A percentile compares a stretch with the other conserved stretches of the same genome.
These are phyloP conservation scores for Jacaranda copaia DNA, from an alignment of 257 asterid species.

Conservation along the genomic window DNA sequence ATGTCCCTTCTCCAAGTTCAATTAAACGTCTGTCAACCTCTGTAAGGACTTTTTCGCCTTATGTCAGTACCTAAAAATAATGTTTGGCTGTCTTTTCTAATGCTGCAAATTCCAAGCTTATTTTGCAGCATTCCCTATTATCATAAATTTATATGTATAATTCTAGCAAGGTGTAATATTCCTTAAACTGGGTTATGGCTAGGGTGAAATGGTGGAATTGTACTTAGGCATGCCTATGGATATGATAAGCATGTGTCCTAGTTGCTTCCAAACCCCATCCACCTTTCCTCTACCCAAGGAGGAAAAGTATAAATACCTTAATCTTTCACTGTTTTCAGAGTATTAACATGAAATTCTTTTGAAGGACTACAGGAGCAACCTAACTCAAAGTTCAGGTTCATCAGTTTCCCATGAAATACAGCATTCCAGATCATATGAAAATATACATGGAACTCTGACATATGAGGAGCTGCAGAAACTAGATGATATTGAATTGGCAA, in stretches of 20 bases:
- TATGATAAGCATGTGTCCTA: constrained; percentile 15
- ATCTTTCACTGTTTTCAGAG: constrained; percentile 27
- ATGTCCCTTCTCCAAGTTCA: constrained; percentile 48
- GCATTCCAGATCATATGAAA: constrained; percentile 38
- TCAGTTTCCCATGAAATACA: constrained; percentile 48
- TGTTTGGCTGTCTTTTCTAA: constrained; percentile 11
- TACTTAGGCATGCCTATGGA: constrained; percentile 29
- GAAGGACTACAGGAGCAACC: constrained; percentile 57
- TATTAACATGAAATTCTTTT: constrained; percentile 39
- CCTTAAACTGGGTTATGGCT: background rate
- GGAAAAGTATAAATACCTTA: constrained; percentile 6
- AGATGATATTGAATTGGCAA: constrained; percentile 88
- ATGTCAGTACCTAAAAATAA: constrained; percentile 15
- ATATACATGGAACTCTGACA: constrained; percentile 52
- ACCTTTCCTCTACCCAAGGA: constrained; percentile 18
- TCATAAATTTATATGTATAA: constrained; percentile 23
- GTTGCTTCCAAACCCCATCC: constrained; percentile 28
- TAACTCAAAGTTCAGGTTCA: constrained; percentile 55
- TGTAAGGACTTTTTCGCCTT: constrained; percentile 49
- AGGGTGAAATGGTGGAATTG: constrained; percentile 8
- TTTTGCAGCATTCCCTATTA: constrained; percentile 16
- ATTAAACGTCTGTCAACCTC: constrained; percentile 45
- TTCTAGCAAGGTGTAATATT: constrained; percentile 10
- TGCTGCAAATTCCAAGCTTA: constrained; percentile 7
- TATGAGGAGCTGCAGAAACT: constrained; percentile 77